Evolutionary conservation across 1,284 basidiomycete genomes (phyloP).

Genomic region (Fomitopsis betulina): DNA sequence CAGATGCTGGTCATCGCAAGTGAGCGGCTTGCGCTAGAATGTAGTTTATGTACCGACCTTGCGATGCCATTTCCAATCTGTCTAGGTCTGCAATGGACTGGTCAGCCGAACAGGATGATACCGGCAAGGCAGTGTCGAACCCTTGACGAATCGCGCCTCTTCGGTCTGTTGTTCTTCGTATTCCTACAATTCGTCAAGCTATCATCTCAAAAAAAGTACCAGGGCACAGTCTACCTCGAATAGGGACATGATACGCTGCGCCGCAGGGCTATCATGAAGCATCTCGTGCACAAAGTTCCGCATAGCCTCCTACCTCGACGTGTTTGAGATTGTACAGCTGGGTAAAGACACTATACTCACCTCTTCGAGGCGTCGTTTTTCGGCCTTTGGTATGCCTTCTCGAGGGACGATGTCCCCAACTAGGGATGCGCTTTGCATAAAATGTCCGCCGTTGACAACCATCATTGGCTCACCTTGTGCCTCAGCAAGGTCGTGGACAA

Average conservation of each 20-base stretch:
- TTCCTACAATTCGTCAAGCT: conserved; percentile 48
- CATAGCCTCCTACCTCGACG: conserved; percentile 72
- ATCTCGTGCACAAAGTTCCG: conserved; percentile 87
- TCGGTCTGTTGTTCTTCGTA: conserved; percentile 82
- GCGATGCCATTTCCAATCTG: conserved; percentile 87
- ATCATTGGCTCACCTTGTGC: conserved; percentile 60
- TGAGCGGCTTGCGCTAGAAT: not conserved
- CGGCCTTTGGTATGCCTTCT: conserved; percentile 79
- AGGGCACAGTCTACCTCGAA: conserved; percentile 58
- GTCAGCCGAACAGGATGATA: not conserved
- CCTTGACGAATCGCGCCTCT: conserved; percentile 93
- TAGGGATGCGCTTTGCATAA: conserved; percentile 1
- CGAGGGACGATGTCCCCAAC: conserved; percentile 94
- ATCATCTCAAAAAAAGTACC: not conserved
- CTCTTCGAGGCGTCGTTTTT: conserved; percentile 76
- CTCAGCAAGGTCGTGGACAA: conserved; percentile 96
- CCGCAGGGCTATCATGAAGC: conserved; percentile 79
- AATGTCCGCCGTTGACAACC: not conserved
- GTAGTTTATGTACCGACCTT: conserved; percentile 43
- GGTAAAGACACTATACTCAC: conserved; percentile 31
- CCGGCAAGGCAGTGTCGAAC: conserved; percentile 30
- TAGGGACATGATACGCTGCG: conserved; percentile 71
- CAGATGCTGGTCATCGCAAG: conserved; percentile 45
- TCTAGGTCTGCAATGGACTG: conserved; percentile 68
- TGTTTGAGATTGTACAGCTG: not conserved